Evolutionary conservation across 2,329 filamentous ascomycete species (phyloP), one percentile per base, ranked within the genome.

Genomic region (Biscogniauxia mediterranea): DNA sequence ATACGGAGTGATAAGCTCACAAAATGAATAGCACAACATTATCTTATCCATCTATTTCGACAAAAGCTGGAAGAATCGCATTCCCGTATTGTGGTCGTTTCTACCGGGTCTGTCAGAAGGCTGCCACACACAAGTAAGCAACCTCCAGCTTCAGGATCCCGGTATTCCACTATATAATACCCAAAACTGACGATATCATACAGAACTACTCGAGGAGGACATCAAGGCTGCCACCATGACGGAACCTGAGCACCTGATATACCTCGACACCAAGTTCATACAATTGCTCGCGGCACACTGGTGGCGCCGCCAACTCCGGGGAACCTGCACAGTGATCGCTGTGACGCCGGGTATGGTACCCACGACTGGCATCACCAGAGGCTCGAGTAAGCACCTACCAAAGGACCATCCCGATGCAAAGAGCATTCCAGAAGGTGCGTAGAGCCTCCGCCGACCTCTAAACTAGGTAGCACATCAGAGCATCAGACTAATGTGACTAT

Each of bases 291-390:
- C 76, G 6, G 80, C 82, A 1, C 82, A 85, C 54, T 85, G 81
- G 81, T 85, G 83, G 83, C 81, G 81, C 1, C 81, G 82, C 3
- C 74, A 83, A 64, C 77, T 85, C n/a, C 59, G 65, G 0, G 78
- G 72, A 23, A 71, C 74, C 25, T 80, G 77, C 67, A 66, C 72
- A 5, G 79, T 85, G 20, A 76, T 85, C 5, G 83, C 83, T 11
- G 82, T 83, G 5, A 85, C 82, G 8, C 83, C 83, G 0, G 83
- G 83, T 0, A 66, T 85, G 3, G 78, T 85, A 46, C 82, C 82
- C 1, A 65, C 66, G n/a, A 84, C 83, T 0, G 77, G 78, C 0
- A 72, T 85, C 17, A 69, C 68, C 0, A 70, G 77, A 2, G 70
- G 73, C 2, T 67, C 64, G 9, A 71, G 68, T 2, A 61, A 78